A percentile compares a stretch with the other conserved stretches of the same genome.
Conservation (phyloP, 1,284 basidiomycete genomes). For the Phellopilus nigrolimitatus region DNA sequence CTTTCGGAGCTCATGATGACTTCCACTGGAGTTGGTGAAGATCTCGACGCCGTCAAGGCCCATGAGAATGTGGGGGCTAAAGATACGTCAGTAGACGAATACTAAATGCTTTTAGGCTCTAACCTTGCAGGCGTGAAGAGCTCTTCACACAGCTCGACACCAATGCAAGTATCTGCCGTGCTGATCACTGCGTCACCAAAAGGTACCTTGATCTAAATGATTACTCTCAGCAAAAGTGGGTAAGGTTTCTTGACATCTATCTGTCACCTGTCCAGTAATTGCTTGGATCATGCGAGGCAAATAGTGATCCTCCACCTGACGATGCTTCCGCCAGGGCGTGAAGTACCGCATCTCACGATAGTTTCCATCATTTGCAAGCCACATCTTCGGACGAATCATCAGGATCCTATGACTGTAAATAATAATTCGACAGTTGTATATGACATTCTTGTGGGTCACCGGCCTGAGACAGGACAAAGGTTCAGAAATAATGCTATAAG, state of each 20-base stretch:
- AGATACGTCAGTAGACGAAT: constrained; percentile 8
- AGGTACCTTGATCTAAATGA: constrained; percentile 70
- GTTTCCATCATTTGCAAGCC: constrained; percentile 98
- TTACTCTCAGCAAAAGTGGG: background rate
- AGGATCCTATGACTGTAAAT: constrained; percentile 83
- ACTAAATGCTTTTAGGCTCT: constrained; percentile 20
- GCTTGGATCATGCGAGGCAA: constrained; percentile 83
- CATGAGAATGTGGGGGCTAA: constrained; percentile 92
- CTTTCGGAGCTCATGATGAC: constrained; percentile 96
- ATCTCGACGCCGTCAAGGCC: constrained; percentile 98
- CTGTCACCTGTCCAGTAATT: constrained; percentile 80
- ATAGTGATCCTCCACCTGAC: constrained; percentile 84
- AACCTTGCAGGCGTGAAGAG: constrained; percentile 94
- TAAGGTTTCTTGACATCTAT: background rate
- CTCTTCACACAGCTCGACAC: constrained; percentile 96
- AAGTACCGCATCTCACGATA: constrained; percentile 97
- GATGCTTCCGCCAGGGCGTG: constrained; percentile 90
- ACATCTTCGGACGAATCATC: constrained; percentile 97
- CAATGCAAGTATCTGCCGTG: constrained; percentile 93
- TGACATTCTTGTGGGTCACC: constrained; percentile 92
- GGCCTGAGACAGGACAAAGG: constrained; percentile 55
- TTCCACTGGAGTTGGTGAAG: constrained; percentile 96
- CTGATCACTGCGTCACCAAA: constrained; percentile 95
- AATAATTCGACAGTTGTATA: constrained; percentile 94
- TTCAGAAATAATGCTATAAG: background rate